Evolutionary conservation across 495 filamentous ascomycete genomes (phyloP).

Genomic region (Penicillium herquei): DNA sequence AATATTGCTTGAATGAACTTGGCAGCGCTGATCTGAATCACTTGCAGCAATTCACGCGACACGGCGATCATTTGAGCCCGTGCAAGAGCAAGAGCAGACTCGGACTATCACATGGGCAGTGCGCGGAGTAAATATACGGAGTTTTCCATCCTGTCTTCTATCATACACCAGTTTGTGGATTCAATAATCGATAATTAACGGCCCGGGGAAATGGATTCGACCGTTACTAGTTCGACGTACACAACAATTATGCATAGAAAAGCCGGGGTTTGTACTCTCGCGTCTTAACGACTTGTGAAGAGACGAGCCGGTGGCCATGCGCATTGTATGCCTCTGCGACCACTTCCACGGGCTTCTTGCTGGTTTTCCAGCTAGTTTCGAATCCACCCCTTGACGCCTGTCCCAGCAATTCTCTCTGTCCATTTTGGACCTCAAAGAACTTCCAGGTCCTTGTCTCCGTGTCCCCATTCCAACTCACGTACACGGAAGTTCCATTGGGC

Average conservation of each 20-base stretch:
- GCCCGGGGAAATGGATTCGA: too few relatives aligned
- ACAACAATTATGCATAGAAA: neutral
- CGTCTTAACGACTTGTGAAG: conserved; percentile 2
- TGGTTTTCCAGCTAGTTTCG: conserved; percentile 19
- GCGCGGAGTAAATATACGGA: too few relatives aligned
- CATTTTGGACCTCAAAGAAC: conserved; percentile 19
- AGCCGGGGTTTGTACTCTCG: conserved; percentile 6
- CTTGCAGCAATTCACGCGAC: too few relatives aligned
- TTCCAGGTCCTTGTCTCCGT: conserved; percentile 28
- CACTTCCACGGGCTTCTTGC: neutral
- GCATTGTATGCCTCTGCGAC: conserved; percentile 12
- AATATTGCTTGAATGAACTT: too few relatives aligned
- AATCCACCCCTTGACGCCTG: conserved; percentile 17
- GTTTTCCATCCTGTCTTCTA: too few relatives aligned
- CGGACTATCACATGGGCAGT: too few relatives aligned
- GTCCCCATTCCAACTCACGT: conserved; percentile 35
- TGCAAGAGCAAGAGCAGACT: too few relatives aligned
- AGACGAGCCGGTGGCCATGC: conserved; percentile 6
- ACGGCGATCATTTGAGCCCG: too few relatives aligned
- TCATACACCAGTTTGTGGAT: too few relatives aligned
- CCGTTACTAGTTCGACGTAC: neutral
- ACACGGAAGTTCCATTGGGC: conserved; percentile 17
- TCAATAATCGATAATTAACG: too few relatives aligned
- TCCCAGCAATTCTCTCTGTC: conserved; percentile 16
- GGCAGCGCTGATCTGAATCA: too few relatives aligned